Evolutionary conservation across 306 rosid species (phyloP), one percentile per base, ranked within the genome.

Genomic region (Crotalaria pallida): DNA sequence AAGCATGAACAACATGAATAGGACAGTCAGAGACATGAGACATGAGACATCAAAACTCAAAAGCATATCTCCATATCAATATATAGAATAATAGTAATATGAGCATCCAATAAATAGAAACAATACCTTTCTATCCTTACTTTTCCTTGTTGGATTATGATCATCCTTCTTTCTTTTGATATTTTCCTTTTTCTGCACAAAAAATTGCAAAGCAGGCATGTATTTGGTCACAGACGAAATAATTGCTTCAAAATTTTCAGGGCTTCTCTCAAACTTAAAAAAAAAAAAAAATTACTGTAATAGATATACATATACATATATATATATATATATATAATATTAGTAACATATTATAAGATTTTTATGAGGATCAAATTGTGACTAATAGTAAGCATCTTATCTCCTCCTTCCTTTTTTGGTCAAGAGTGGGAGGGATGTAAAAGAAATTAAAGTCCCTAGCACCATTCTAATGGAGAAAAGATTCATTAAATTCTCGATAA

Each of bases 141-240:
- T 87, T 76, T 87, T 85, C 80, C 84, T 82, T 16, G 82, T 40
- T 24, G 76, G 57, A 58, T 65, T 80, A 57, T 79, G 85, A 12
- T 82, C 92, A 44, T 87, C 89, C 81, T 85, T 89, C 88, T 88
- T 85, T 74, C 87, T 86, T 80, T 85, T 90, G 88, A 89, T 71
- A 69, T 71, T 82, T 77, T 82, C 87, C 31, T 82, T 85, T 80
- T 78, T 85, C 96, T 87, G 84, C 52, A 26, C n/a, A n/a, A n/a
- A 68, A 72, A 59, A 47, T 29, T 22, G 13, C 31, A 53, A 75
- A 34, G 31, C 22, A 59, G 36, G 26, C 36, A 48, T 55, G 55
- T 59, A 21, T 33, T 11, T 44, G 17, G 15, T 43, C n/a, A n/a
- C 22, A 64, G 3, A 65, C 24, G 9, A 24, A 41, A 11, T 22